Evolutionary conservation across 208 protist species (phyloP), one percentile per base, ranked within the genome.

Genomic region (Trypanosoma theileri): DNA sequence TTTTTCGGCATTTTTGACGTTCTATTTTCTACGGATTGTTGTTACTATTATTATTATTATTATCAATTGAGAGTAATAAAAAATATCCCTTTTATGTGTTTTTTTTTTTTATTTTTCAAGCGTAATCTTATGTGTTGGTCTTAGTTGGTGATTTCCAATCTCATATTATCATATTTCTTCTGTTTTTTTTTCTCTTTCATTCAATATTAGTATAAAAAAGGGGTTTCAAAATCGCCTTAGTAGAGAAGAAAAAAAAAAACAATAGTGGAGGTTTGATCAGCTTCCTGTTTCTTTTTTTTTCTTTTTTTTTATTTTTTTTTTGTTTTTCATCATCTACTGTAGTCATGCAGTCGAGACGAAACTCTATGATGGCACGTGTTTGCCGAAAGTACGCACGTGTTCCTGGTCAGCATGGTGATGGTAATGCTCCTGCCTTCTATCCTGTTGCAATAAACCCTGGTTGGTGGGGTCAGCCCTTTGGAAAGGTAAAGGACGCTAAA

Each of bases 381-480:
- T 85, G 88, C 46, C 85, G 86, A 24, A 82, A 79, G 57, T 96
- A 93, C 76, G 88, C 82, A 10, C 88, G 91, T 77, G 86, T 96
- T 41, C 87, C 88, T 44, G 91, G 88, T 56, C 81, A 96, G 75
- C 88, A 96, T 75, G 88, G 91, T 28, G 86, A 94, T 52, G 86
- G 52, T 35, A 82, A 71, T 42, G 70, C 77, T 4, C 88, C 91
- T 13, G 80, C 91, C n/a, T 96, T 96, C 71, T 96, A 86, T 63
- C 91, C 91, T 28, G 82, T 96, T 31, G 75, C 87, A 52, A 96
- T 96, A 75, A 93, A 92, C 79, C 88, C 88, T 24, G 82, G 85
- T 48, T 92, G 84, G 88, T 96, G 88, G 88, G 91, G 91, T 1
- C 84, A 91, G 71, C 91, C 91, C 44, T 96, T 90, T 57, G 91